Evolutionary conservation across 208 protist genomes (phyloP).

Genomic region (Acanthamoeba divionensis): DNA sequence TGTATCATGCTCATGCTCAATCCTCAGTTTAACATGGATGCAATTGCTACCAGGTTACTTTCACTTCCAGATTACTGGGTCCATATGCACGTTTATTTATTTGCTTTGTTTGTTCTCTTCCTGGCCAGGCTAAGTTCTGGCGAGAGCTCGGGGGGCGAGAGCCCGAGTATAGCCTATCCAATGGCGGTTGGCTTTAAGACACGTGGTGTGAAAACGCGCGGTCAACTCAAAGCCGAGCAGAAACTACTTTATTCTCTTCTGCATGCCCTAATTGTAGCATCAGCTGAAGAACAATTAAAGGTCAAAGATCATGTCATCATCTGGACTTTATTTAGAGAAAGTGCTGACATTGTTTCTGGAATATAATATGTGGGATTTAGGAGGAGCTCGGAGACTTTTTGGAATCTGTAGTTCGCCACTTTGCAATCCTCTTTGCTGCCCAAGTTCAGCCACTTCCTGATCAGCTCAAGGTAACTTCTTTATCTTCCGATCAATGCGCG

Average conservation of each 20-base stretch:
- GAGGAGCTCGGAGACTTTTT: neutral
- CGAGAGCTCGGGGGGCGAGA: neutral
- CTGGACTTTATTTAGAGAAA: slow-evolving; percentile 48
- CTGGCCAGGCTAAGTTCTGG: neutral
- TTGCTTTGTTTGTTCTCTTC: neutral
- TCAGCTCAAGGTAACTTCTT: neutral
- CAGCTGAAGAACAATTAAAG: neutral
- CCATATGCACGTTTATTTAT: too few species aligned
- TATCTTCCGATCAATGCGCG: neutral
- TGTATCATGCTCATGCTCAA: neutral
- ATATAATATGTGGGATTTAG: neutral
- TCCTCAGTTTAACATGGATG: neutral
- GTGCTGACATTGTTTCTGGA: neutral
- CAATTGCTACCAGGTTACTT: neutral
- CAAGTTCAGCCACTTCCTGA: neutral
- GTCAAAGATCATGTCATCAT: neutral
- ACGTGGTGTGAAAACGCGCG: neutral
- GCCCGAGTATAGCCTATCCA: neutral
- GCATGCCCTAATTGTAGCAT: neutral
- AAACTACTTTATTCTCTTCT: neutral
- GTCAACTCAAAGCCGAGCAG: neutral
- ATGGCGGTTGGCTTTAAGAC: neutral
- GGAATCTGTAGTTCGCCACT: neutral
- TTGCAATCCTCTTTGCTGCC: slow-evolving; percentile 32
- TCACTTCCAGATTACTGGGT: too few species aligned